A percentile compares a stretch with the other conserved stretches of the same genome.
Conservation (phyloP, 352 stramenopile species). For the Blastocystis sp. region DNA sequence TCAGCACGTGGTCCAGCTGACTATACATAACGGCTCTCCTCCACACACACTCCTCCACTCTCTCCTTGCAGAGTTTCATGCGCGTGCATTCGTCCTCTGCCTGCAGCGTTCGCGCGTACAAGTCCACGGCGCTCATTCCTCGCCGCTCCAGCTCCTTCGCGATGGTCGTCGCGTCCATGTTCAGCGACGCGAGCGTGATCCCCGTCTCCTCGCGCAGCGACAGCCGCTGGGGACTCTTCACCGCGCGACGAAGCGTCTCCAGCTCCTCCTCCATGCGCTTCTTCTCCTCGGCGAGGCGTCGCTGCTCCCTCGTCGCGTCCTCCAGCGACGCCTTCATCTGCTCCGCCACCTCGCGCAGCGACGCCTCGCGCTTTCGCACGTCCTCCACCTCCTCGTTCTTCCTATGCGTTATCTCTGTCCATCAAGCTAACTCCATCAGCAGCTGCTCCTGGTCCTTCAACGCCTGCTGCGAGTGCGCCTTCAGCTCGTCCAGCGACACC, state of each 20-base stretch:
- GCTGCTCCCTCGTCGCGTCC: not conserved
- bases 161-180: not conserved
- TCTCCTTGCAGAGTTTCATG: not conserved
- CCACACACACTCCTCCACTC: not conserved
- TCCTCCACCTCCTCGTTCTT: constrained; percentile 25
- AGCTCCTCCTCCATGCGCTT: not conserved
- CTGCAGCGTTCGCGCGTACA: constrained; percentile 77
- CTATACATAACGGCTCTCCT: constrained; percentile 59
- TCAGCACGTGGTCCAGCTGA: constrained; percentile 74
- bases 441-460: constrained; percentile 24
- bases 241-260: not conserved
- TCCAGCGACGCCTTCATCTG: not conserved
- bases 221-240: not conserved
- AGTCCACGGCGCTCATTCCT: constrained; percentile 71
- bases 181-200: not conserved
- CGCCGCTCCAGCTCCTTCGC: not conserved
- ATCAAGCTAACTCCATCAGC: not conserved
- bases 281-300: not conserved
- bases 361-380: not conserved
- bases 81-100: constrained; percentile 71
- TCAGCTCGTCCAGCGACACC: not conserved
- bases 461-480: not conserved
- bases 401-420: not conserved
- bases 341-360: not conserved
- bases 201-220: constrained; percentile 12